These are phyloP conservation scores for Penicillium coprophilum DNA, from an alignment of 495 filamentous ascomycete genomes.

Conservation along the genomic window DNA sequence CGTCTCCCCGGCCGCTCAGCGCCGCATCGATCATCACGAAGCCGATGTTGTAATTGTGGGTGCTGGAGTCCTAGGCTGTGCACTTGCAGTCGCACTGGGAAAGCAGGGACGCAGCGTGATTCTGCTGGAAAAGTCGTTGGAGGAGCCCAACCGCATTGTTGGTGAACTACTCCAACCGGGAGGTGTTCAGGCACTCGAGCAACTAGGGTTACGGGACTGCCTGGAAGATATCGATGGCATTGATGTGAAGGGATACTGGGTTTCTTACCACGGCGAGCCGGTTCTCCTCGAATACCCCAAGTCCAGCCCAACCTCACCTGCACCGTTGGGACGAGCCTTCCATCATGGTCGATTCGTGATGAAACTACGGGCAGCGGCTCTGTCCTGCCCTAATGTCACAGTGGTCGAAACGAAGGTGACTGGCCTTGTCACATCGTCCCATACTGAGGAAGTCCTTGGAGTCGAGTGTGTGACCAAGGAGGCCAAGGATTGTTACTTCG, in stretches of 20 bases:
- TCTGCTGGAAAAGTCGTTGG: constrained; percentile 83
- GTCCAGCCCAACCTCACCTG: constrained; percentile 28
- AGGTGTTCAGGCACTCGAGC: constrained; percentile 75
- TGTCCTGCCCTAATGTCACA: constrained; percentile 66
- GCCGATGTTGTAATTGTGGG: constrained; percentile 87
- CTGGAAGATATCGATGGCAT: constrained; percentile 89
- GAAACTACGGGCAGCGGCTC: constrained; percentile 67
- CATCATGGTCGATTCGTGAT: constrained; percentile 84
- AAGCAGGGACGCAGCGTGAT: constrained; percentile 89
- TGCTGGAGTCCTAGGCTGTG: constrained; percentile 86
- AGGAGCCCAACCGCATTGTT: constrained; percentile 95
- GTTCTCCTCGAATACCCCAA: constrained; percentile 76
- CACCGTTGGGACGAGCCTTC: constrained; percentile 68
- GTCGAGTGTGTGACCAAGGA: constrained; percentile 65
- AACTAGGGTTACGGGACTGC: constrained; percentile 76
- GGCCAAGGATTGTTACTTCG: constrained; percentile 76
- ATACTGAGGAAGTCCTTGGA: constrained; percentile 66
- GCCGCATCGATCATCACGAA: constrained; percentile 53
- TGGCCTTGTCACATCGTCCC: constrained; percentile 56
- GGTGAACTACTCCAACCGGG: constrained; percentile 94
- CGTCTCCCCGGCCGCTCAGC: constrained; percentile 35
- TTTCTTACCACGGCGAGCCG: constrained; percentile 75
- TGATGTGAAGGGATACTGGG: constrained; percentile 77
- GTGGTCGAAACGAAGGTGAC: constrained; percentile 72
- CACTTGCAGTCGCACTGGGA: constrained; percentile 79